Conservation (phyloP, 164 flowering plant genomes). For the Macadamia integrifolia region DNA sequence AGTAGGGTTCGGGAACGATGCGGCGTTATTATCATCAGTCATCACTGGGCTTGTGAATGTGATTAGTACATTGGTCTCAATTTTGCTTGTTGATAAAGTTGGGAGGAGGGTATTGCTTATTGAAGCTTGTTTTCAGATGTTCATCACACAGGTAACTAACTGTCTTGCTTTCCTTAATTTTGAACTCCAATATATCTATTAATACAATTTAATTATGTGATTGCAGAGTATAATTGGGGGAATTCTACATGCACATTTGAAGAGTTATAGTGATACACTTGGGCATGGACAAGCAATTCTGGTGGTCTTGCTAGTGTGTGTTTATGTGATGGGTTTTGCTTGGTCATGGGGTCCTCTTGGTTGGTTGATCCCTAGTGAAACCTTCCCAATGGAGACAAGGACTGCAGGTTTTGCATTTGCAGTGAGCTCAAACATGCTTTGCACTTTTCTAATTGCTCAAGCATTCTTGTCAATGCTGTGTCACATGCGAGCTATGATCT, state of each 20-base stretch:
- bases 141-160: constrained; percentile 20
- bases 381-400: constrained; percentile 52
- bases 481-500: constrained; percentile 46
- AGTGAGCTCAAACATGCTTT: constrained; percentile 66
- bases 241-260: constrained; percentile 24
- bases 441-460: constrained; percentile 75
- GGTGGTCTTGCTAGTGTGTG: constrained; percentile 44
- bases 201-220: not conserved
- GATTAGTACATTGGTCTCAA: constrained; percentile 22
- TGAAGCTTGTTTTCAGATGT: constrained; percentile 17
- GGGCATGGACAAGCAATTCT: constrained; percentile 12
- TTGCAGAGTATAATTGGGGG: constrained; percentile 29
- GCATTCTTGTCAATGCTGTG: constrained; percentile 72
- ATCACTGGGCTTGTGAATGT: constrained; percentile 27
- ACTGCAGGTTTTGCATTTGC: constrained; percentile 59
- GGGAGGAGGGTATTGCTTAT: constrained; percentile 26
- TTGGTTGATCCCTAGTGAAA: constrained; percentile 64
- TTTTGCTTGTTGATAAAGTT: constrained; percentile 14
- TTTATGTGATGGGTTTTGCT: constrained; percentile 43
- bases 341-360: constrained; percentile 78
- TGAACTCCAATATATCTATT: too few species aligned
- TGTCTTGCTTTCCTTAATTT: too few species aligned
- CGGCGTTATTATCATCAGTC: constrained; percentile 21
- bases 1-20: constrained; percentile 19
- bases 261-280: constrained; percentile 16